phyloP scores from a whole-genome alignment of 2,329 filamentous ascomycete species.

The Karstenula rhodostoma region DNA sequence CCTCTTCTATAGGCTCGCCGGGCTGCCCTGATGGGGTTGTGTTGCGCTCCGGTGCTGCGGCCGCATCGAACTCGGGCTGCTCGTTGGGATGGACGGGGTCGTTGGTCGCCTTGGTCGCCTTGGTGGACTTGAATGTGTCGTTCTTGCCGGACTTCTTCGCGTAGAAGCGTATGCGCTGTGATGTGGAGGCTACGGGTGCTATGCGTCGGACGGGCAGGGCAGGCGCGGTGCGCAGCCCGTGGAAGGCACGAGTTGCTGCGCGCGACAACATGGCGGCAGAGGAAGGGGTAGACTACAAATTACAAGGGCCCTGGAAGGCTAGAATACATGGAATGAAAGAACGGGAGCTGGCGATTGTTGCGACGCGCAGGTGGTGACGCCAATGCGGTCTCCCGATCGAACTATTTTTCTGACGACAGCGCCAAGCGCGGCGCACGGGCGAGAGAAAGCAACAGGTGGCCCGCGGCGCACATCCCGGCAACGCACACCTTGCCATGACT shows the following conservation, averaged over 20 bases:
- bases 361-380: conserved; percentile 13
- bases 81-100: conserved; percentile 41
- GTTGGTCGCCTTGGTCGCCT: conserved; percentile 34
- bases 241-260: conserved; percentile 39
- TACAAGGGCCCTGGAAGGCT: conserved; percentile 19
- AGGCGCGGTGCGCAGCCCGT: conserved; percentile 38
- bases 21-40: conserved; percentile 37
- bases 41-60: conserved; percentile 37
- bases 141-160: conserved; percentile 39
- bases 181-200: conserved; percentile 36
- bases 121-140: conserved; percentile 48
- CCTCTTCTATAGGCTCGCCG: conserved; percentile 49
- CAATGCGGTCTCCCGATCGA: conserved; percentile 21
- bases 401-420: conserved; percentile 31
- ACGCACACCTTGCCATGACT: background rate
- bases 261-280: conserved; percentile 44
- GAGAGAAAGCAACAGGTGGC: conserved; percentile 9
- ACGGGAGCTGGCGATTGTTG: conserved; percentile 6
- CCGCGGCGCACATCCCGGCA: conserved; percentile 20
- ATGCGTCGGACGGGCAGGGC: conserved; percentile 35
- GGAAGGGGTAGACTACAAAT: conserved; percentile 25
- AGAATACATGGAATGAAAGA: conserved; percentile 27
- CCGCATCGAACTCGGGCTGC: conserved; percentile 47
- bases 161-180: conserved; percentile 38
- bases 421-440: conserved; percentile 4